Evolutionary conservation across 2,329 filamentous ascomycete species (phyloP).

Genomic region (Diaporthe ilicicola): DNA sequence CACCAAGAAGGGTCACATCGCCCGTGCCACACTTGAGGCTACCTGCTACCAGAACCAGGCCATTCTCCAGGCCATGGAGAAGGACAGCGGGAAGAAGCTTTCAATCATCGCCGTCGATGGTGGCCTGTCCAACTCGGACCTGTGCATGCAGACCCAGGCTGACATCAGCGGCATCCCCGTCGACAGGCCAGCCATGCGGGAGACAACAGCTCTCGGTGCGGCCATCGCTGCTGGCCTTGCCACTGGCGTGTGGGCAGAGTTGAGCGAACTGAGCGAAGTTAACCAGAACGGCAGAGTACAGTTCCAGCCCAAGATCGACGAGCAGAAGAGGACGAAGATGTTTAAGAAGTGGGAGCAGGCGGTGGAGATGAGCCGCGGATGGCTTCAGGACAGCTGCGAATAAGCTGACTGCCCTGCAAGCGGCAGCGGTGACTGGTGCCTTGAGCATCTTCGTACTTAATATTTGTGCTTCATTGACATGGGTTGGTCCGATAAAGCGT

Average conservation of each 20-base stretch:
- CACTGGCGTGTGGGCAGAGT: slow-evolving; percentile 78
- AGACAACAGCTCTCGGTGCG: slow-evolving; percentile 88
- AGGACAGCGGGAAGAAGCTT: slow-evolving; percentile 80
- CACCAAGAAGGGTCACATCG: slow-evolving; percentile 86
- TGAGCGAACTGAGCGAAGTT: slow-evolving; percentile 77
- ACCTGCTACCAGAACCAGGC: slow-evolving; percentile 94
- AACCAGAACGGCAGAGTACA: slow-evolving; percentile 74
- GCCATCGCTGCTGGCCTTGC: slow-evolving; percentile 91
- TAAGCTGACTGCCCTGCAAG: background rate
- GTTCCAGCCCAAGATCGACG: slow-evolving; percentile 73
- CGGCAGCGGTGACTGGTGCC: background rate
- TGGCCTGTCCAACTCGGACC: slow-evolving; percentile 86
- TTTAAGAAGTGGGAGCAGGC: slow-evolving; percentile 65
- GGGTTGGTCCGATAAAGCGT: slow-evolving; percentile 8
- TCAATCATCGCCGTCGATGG: slow-evolving; percentile 84
- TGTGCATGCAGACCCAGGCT: slow-evolving; percentile 92
- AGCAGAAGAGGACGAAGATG: slow-evolving; percentile 50
- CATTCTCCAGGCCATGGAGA: slow-evolving; percentile 90
- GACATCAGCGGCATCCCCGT: slow-evolving; percentile 85
- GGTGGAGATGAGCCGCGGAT: slow-evolving; percentile 66
- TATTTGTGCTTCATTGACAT: background rate
- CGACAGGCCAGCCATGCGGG: slow-evolving; percentile 85
- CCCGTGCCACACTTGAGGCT: slow-evolving; percentile 87
- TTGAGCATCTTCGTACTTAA: background rate
- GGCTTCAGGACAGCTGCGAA: slow-evolving; percentile 51